Evolutionary conservation across 2,329 filamentous ascomycete genomes (phyloP).

Genomic region (Aspergillus sp.): DNA sequence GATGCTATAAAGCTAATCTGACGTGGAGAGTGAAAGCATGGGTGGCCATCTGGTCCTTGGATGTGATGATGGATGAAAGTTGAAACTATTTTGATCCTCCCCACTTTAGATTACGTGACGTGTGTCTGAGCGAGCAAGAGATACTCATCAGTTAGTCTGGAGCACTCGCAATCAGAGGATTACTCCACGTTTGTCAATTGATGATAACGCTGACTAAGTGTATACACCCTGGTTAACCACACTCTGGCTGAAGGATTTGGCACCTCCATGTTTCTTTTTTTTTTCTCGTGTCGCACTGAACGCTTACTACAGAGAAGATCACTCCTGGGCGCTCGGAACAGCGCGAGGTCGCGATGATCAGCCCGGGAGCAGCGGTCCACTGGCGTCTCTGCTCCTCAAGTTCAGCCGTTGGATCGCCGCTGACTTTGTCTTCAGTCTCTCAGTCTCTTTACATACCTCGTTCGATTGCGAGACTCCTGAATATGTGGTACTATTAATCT

Average conservation of each 20-base stretch:
- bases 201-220: not conserved
- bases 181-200: not conserved
- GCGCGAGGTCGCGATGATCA: slow-evolving; percentile 1
- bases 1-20: not conserved
- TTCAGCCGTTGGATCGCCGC: slow-evolving; percentile 9
- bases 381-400: not conserved
- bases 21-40: not conserved
- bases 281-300: slow-evolving; percentile 7
- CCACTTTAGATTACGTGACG: slow-evolving; percentile 1
- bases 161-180: not conserved
- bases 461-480: not conserved
- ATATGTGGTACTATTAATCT: slow-evolving; percentile 3
- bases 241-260: not conserved
- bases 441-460: not conserved
- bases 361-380: not conserved
- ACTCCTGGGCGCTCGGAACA: slow-evolving; percentile 5
- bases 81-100: not conserved
- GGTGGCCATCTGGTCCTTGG: not conserved
- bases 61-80: not conserved
- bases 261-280: not conserved
- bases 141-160: not conserved
- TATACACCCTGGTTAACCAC: not conserved
- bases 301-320: not conserved
- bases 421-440: not conserved
- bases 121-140: not conserved